phyloP scores from a whole-genome alignment of 257 asterid species.

The Gentiana straminea region DNA sequence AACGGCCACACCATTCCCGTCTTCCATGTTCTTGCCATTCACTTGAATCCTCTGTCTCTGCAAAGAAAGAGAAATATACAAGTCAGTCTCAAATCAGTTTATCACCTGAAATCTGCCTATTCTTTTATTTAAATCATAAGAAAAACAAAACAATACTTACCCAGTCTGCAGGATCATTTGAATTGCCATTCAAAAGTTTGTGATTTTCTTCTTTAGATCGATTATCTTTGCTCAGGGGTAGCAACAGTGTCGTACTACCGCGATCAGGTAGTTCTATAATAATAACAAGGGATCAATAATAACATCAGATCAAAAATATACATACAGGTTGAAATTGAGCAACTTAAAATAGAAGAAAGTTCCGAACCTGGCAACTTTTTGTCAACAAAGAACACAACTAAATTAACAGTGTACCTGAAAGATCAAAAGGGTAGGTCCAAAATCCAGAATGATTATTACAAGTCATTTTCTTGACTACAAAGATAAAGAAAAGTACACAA shows the following conservation, averaged over 20 bases:
- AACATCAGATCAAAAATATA: neutral
- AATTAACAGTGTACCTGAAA: constrained; percentile 88
- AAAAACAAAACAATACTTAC: constrained; percentile 23
- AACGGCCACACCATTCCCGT: constrained; percentile 57
- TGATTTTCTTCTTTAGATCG: constrained; percentile 67
- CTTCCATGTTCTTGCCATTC: constrained; percentile 82
- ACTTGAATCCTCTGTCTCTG: constrained; percentile 93
- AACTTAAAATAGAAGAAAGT: neutral
- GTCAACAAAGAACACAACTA: constrained; percentile 88
- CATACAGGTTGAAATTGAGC: neutral
- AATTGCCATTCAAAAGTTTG: constrained; percentile 68
- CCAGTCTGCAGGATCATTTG: constrained; percentile 70
- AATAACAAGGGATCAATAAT: neutral
- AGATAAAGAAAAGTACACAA: neutral
- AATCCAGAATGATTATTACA: neutral
- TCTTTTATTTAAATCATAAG: neutral
- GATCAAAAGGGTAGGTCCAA: neutral
- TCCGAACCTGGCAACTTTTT: constrained; percentile 71
- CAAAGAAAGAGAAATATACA: neutral
- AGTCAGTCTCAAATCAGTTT: constrained; percentile 6
- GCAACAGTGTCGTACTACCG: constrained; percentile 43
- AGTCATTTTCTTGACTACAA: neutral
- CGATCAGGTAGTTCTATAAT: constrained; percentile 83
- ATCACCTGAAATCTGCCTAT: neutral
- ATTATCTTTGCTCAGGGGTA: constrained; percentile 67